Evolutionary conservation across 108 stramenopile genomes (phyloP).

Genomic region (Phaeodactylum tricornutum): DNA sequence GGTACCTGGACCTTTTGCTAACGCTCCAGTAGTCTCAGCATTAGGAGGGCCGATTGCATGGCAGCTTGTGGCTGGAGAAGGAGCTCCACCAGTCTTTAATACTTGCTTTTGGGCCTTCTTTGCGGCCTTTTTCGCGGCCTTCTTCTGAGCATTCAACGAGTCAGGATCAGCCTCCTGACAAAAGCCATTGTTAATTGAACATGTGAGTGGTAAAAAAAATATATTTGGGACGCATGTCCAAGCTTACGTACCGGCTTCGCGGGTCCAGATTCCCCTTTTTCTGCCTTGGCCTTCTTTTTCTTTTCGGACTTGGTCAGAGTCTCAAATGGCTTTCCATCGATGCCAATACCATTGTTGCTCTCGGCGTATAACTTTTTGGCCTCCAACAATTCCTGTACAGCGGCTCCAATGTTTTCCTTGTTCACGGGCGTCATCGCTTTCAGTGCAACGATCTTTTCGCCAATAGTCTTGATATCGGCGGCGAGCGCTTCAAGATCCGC

Average conservation of each 20-base stretch:
- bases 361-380: constrained; percentile 55
- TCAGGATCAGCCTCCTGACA: constrained; percentile 11
- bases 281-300: constrained; percentile 51
- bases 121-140: constrained; percentile 82
- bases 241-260: neutral
- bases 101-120: constrained; percentile 36
- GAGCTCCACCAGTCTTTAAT: constrained; percentile 4
- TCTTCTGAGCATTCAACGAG: constrained; percentile 40
- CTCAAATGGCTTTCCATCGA: constrained; percentile 64
- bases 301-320: constrained; percentile 62
- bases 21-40: constrained; percentile 6
- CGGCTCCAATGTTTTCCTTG: constrained; percentile 36
- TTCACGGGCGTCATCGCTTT: constrained; percentile 37
- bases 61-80: too few relatives aligned
- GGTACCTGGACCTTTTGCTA: constrained; percentile 1
- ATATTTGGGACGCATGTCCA: neutral
- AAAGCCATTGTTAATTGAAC: constrained; percentile 5
- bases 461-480: constrained; percentile 34
- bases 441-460: constrained; percentile 35
- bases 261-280: constrained; percentile 1
- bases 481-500: constrained; percentile 21
- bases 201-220: neutral
- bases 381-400: constrained; percentile 37
- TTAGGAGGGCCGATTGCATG: constrained; percentile 8
- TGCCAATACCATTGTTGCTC: constrained; percentile 65